Base-by-base conservation (phyloP, 257 asterid species). In the Salvia splendens region DNA sequence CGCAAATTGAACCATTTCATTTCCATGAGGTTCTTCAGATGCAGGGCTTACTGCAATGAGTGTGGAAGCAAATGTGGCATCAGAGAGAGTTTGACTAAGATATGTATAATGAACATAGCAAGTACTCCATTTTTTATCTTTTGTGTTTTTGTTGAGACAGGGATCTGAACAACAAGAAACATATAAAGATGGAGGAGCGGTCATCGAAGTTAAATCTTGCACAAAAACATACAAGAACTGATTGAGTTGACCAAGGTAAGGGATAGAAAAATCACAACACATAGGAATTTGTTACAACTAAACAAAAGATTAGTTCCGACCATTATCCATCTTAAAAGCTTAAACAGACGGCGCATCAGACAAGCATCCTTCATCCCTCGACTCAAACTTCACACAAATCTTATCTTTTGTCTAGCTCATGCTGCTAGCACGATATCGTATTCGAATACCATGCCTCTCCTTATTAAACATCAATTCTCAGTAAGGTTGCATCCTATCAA, bases 1-100 rank as follows among this genome's bases (percentile, higher is more conserved):
- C 54, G 78, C 78, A 78, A 90, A 80, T 75, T 92, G 41, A 69
- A 80, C 74, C 94, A 84, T 77, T 76, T 93, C 97, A 70, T 79
- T 88, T 61, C 75, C 92, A 58, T 63, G 72, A 50, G 80, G 52
- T 8, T 79, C 85, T 71, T 67, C 73, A 46, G 76, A 66, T 56
- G 61, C 77, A 73, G 86, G 79, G 71, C 81, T 81, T 75, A 79
- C 82, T 82, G 76, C 76, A 81, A 67, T 48, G 42, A 49, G 30
- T 14, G 56, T 52, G 16, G 68, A 59, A 69, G 8, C 51, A 64
- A 12, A 78, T 46, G 65, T 24, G 30, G 30, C 30, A 24, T 2
- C 45, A 33, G 53, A 45, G 20, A 67, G 74, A 66, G 73, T 63
- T 60, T 30, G 46, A 75, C 57, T 33, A 43, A 60, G 33, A 67